phyloP scores from a whole-genome alignment of 1,284 basidiomycete species.

The Tilletia walkeri region DNA sequence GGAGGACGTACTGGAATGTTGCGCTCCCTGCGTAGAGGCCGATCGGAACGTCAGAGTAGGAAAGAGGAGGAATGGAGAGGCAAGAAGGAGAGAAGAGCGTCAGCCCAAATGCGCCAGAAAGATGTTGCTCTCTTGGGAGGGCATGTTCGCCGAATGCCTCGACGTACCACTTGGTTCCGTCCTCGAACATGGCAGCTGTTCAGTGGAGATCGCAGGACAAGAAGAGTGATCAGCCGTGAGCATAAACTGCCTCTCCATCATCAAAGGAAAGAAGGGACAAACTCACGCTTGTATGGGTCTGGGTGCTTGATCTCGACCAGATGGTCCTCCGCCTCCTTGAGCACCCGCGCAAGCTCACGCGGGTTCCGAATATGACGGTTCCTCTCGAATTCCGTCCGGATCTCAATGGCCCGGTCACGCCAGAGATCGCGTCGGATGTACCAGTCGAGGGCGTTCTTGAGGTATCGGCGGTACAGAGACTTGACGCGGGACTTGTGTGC shows the following conservation, averaged over 20 bases:
- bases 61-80: conserved; percentile 1
- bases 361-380: conserved; percentile 89
- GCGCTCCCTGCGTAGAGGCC: conserved; percentile 29
- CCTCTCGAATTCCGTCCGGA: conserved; percentile 84
- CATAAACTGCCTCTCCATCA: too few species aligned
- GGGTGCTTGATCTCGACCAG: conserved; percentile 73
- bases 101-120: neutral
- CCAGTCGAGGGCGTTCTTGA: conserved; percentile 86
- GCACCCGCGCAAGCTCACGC: conserved; percentile 73
- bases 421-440: conserved; percentile 78
- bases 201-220: too few species aligned
- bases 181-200: conserved; percentile 51
- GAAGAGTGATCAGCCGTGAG: too few species aligned
- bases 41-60: too few species aligned
- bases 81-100: neutral
- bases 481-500: conserved; percentile 84
- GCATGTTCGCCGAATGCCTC: neutral
- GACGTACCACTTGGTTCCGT: conserved; percentile 54
- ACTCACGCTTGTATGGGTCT: conserved; percentile 85
- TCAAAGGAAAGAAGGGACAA: neutral
- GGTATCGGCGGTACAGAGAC: conserved; percentile 80
- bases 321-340: conserved; percentile 76
- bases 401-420: conserved; percentile 76
- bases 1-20: conserved; percentile 33
- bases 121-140: neutral